Base-by-base conservation (phyloP, 495 filamentous ascomycete genomes). In the Physcia stellaris region DNA sequence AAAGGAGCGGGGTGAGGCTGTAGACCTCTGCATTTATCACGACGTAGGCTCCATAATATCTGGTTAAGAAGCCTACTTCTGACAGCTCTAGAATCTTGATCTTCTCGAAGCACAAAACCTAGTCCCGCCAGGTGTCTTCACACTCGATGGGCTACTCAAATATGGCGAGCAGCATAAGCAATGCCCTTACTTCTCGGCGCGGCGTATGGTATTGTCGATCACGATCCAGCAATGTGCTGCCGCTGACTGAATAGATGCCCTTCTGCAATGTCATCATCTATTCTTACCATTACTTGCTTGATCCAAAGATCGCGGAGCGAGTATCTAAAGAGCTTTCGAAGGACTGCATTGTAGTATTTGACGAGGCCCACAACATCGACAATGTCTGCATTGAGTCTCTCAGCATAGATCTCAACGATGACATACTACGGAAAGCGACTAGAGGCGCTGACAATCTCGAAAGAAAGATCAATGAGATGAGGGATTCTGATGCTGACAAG, bases 261-360 rank as follows among this genome's bases (percentile, higher is more conserved):
- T 94, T 81, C 54, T 96, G 88, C 68, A 94, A 99, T 60, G 84
- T 99, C 51, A 94, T 99, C 50, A 96, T 99, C 40, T 99, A 96
- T 57, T 96, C 90, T 6, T 99, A 96, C 53, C 90, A 99, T 60
- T 99, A 98, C 52, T 75, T 99, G 4, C 69, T 99, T 2, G 90
- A 99, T 52, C 90, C 90, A 6, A 96, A 99, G 61, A 99, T 99
- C 49, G 87, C 90, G 17, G 90, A 99, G 55, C 70, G 90, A 35
- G 90, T 99, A 2, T 96, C 92, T 1, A 85, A 82, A 55, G 88
- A 99, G 50, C 70, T 99, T 4, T 94, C 90, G 4, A 96, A 94
- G 43, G 90, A 99, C 55, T 94, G 86, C 53, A 99, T 99, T 20
- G 83, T 99, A 12, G 92, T 99, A 11, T 99, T 99, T 48, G 90